These are phyloP conservation scores for Hypoxylon sp. DNA, from an alignment of 2,329 filamentous ascomycete species.

Conservation along the genomic window DNA sequence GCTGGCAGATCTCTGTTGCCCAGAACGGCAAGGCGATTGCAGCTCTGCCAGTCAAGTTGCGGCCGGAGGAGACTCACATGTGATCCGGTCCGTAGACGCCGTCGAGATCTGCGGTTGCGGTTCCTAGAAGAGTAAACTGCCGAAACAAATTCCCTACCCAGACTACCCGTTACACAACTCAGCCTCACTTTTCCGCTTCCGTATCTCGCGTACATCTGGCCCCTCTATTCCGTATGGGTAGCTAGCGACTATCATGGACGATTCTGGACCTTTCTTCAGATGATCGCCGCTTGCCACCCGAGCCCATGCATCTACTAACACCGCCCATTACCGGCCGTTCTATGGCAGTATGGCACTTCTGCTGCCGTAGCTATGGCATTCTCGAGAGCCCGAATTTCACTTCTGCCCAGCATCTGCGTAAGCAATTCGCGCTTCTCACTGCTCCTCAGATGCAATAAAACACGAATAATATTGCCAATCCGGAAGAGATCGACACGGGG, in stretches of 20 bases:
- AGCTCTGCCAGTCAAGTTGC: constrained; percentile 7
- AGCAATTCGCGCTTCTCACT: constrained; percentile 13
- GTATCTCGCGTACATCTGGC: constrained; percentile 30
- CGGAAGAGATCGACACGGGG: constrained; percentile 26
- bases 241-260: constrained; percentile 15
- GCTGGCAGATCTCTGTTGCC: not conserved
- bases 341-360: no score
- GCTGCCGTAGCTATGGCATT: no score
- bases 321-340: constrained; percentile 10
- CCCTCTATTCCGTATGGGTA: constrained; percentile 19
- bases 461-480: constrained; percentile 19
- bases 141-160: constrained; percentile 20
- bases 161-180: constrained; percentile 26
- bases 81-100: constrained; percentile 21
- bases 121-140: constrained; percentile 28
- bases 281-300: constrained; percentile 32
- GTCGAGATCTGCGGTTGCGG: constrained; percentile 18
- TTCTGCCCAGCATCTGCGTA: constrained; percentile 10
- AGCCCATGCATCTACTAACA: constrained; percentile 13
- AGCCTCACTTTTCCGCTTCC: constrained; percentile 34
- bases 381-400: constrained; percentile 5
- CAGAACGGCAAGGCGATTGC: not conserved
- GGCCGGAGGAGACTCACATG: constrained; percentile 22
- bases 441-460: constrained; percentile 24
- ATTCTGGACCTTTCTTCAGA: constrained; percentile 21